Percentiles rank a stretch among this genome's conserved stretches.
These are phyloP conservation scores for Fomes fomentarius DNA, from an alignment of 1,284 basidiomycete genomes.

Conservation along the genomic window DNA sequence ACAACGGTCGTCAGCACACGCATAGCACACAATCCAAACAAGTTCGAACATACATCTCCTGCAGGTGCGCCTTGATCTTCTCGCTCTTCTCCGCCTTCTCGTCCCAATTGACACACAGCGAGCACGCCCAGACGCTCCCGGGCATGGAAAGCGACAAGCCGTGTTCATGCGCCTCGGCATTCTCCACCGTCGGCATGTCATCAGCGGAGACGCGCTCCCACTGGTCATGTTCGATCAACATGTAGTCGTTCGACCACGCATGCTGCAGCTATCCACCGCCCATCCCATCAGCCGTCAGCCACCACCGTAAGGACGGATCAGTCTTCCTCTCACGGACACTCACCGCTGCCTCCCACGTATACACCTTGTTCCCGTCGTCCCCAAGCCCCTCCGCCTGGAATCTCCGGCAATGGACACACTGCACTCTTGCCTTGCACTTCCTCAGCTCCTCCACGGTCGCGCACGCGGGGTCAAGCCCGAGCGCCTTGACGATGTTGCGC, in stretches of 20 bases:
- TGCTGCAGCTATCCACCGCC: no score
- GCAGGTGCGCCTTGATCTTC: background rate
- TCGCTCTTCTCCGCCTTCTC: background rate
- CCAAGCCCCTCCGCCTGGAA: background rate
- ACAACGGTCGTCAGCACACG: background rate
- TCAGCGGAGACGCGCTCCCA: background rate
- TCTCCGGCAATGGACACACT: background rate
- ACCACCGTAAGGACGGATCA: no score
- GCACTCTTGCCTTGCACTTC: background rate
- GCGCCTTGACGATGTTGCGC: background rate
- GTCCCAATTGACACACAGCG: background rate
- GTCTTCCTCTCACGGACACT: no score
- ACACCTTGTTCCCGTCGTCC: background rate
- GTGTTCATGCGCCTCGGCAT: background rate
- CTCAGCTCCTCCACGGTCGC: conserved; percentile 1
- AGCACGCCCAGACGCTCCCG: background rate
- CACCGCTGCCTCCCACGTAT: background rate
- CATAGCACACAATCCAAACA: background rate
- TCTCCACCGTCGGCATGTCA: background rate
- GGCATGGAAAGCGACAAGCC: background rate
- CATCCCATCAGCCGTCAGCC: no score
- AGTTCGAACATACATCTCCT: background rate
- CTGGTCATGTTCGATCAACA: background rate
- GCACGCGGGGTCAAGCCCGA: conserved; percentile 1
- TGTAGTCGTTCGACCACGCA: no score